Percentiles rank a stretch among this genome's conserved stretches.
Evolutionary conservation across 2,329 filamentous ascomycete genomes (phyloP).

Genomic region (Microdochium nivale): DNA sequence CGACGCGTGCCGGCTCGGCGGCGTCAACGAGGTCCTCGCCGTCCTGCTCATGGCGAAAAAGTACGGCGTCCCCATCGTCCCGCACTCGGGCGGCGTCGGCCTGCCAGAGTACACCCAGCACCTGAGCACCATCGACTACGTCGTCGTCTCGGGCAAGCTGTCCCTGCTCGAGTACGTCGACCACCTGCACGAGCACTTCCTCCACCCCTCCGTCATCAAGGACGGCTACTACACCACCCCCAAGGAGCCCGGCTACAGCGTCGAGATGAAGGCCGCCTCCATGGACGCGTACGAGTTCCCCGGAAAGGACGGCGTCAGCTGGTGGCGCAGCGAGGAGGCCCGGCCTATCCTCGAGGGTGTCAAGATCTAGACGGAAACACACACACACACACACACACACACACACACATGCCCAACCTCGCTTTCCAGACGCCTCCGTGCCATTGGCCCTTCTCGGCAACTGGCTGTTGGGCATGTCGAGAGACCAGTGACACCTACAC

Average conservation of each 20-base stretch:
- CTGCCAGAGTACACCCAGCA: conserved; percentile 93
- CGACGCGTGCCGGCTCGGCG: conserved; percentile 81
- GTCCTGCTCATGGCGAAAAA: conserved; percentile 80
- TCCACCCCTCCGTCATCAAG: conserved; percentile 70
- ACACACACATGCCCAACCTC: too few species aligned
- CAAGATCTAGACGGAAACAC: conserved; percentile 35
- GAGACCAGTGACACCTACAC: too few species aligned
- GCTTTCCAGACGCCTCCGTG: too few species aligned
- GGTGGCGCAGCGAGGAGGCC: conserved; percentile 81
- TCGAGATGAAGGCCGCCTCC: conserved; percentile 85
- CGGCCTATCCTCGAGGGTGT: conserved; percentile 59
- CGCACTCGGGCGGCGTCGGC: conserved; percentile 82
- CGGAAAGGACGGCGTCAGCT: conserved; percentile 68
- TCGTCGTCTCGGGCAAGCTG: conserved; percentile 72
- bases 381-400: too few species aligned
- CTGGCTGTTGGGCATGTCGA: too few species aligned
- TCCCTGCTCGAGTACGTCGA: conserved; percentile 87
- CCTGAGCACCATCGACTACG: conserved; percentile 86
- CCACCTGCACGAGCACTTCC: conserved; percentile 88
- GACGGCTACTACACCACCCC: conserved; percentile 87
- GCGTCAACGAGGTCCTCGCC: conserved; percentile 87
- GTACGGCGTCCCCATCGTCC: conserved; percentile 72
- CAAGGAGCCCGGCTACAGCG: conserved; percentile 74
- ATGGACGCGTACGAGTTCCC: conserved; percentile 76
- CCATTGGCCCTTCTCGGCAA: background rate